These are phyloP conservation scores for Allomyces arbusculus DNA, from an alignment of 192 early-diverging fungal species.

Conservation along the genomic window DNA sequence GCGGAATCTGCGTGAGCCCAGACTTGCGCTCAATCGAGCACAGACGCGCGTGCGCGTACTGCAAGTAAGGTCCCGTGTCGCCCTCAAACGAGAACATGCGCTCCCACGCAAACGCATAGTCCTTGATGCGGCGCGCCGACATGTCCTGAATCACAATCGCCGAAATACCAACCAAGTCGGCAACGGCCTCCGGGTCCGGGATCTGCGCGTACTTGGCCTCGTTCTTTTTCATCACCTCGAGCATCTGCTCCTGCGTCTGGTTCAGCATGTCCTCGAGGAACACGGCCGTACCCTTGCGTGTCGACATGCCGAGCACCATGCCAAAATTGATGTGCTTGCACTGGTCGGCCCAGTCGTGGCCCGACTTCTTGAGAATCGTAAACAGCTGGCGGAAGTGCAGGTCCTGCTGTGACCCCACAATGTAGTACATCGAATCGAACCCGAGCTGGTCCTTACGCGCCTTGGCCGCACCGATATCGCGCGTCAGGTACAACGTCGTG, in stretches of 20 bases:
- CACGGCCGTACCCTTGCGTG: constrained; percentile 84
- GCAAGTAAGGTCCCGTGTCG: constrained; percentile 96
- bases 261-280: constrained; percentile 89
- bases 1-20: constrained; percentile 30
- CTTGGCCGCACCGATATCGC: constrained; percentile 89
- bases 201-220: constrained; percentile 69
- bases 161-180: constrained; percentile 79
- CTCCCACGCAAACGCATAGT: constrained; percentile 82
- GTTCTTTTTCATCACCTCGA: constrained; percentile 77
- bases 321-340: constrained; percentile 88
- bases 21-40: constrained; percentile 82
- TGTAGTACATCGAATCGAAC: constrained; percentile 85
- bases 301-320: constrained; percentile 85
- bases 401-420: constrained; percentile 76
- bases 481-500: constrained; percentile 79
- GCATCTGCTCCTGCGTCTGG: constrained; percentile 69
- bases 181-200: constrained; percentile 51
- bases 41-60: constrained; percentile 94
- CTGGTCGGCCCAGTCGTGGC: constrained; percentile 57
- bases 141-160: constrained; percentile 86
- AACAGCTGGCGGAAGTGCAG: constrained; percentile 86
- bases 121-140: constrained; percentile 69
- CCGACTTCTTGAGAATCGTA: constrained; percentile 69
- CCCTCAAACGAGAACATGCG: constrained; percentile 92
- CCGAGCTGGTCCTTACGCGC: constrained; percentile 70